Base-by-base conservation (phyloP, 345 rosid species). In the Ailanthus altissimus region DNA sequence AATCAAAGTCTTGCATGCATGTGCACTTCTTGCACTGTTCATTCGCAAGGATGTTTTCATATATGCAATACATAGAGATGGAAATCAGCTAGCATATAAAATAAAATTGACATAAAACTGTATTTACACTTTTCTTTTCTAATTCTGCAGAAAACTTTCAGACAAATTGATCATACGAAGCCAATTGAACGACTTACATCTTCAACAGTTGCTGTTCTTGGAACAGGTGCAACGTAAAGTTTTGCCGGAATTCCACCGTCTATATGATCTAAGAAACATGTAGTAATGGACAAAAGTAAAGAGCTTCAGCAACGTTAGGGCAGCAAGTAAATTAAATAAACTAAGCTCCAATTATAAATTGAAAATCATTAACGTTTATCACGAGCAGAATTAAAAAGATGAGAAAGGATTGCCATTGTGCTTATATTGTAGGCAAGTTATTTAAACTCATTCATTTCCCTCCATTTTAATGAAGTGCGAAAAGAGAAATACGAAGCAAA, bases 221-320 rank as follows among this genome's bases (percentile, higher is more conserved):
- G 81, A 57, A 94, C 81, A 0, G 93, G 87, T 21, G 93, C 89
- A 78, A 88, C 87, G 46, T 90, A 94, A 61, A 94, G 85, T 82
- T 94, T 92, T 65, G 87, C 89, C 75, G 77, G 67, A 78, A 47
- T 67, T 63, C 73, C 77, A 77, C 84, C 87, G 75, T 78, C 92
- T 54, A 38, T 75, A 68, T 85, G 87, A 76, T 89, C 98, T 90
- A 76, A 70, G 57, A 71, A 56, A 45, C 0, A 70, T 40, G 76
- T 21, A 32, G 53, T 53, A 20, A 76, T 6, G 70, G 23, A 40
- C 32, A 69, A 81, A 79, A 54, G 14, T 8, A 15, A 0, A 59
- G 16, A 43, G 64, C 51, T 47, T 70, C 72, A 42, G 45, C 57
- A 20, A 53, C 43, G 64, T 64, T 45, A 25, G 6, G 11, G 45